A percentile compares a stretch with the other conserved stretches of the same genome.
These are phyloP conservation scores for Rhizophlyctis rosea DNA, from an alignment of 192 early-diverging fungal species.

Conservation along the genomic window DNA sequence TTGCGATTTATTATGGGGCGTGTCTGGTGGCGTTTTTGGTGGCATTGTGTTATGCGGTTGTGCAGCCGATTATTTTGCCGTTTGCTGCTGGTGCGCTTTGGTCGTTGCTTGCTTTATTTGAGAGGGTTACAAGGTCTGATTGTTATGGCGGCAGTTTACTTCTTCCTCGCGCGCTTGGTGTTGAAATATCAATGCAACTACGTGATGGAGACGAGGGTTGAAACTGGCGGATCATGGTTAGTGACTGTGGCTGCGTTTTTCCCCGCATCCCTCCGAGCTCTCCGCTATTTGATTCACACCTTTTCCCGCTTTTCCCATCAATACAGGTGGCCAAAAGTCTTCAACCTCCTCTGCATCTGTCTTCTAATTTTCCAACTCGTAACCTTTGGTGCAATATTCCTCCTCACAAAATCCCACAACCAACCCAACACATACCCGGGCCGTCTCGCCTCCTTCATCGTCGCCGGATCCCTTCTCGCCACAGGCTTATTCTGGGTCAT, in stretches of 20 bases:
- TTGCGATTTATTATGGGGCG: slow-evolving; percentile 33
- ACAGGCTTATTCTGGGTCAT: slow-evolving; percentile 40
- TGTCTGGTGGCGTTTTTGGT: slow-evolving; percentile 39
- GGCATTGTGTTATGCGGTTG: slow-evolving; percentile 33
- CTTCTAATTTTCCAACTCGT: slow-evolving; percentile 37
- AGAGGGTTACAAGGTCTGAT: no score
- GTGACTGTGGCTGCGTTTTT: no score
- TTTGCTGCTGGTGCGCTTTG: no score
- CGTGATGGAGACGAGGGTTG: slow-evolving; percentile 43
- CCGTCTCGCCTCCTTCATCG: no score
- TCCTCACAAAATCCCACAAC: no score
- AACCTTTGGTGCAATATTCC: slow-evolving; percentile 35
- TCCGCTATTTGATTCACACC: no score
- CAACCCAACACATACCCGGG: no score
- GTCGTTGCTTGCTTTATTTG: no score
- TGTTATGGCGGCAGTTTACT: slow-evolving; percentile 31
- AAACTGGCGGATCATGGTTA: slow-evolving; percentile 42
- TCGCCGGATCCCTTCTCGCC: no score
- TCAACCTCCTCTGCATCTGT: slow-evolving; percentile 32
- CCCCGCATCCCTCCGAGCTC: no score
- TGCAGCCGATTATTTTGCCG: slow-evolving; percentile 40
- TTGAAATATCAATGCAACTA: slow-evolving; percentile 51
- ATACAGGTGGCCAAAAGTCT: slow-evolving; percentile 38
- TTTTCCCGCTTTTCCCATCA: no score
- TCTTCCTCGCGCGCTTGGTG: slow-evolving; percentile 34